These are phyloP conservation scores for Penicillium frequentans DNA, from an alignment of 2,329 filamentous ascomycete species.

Conservation along the genomic window DNA sequence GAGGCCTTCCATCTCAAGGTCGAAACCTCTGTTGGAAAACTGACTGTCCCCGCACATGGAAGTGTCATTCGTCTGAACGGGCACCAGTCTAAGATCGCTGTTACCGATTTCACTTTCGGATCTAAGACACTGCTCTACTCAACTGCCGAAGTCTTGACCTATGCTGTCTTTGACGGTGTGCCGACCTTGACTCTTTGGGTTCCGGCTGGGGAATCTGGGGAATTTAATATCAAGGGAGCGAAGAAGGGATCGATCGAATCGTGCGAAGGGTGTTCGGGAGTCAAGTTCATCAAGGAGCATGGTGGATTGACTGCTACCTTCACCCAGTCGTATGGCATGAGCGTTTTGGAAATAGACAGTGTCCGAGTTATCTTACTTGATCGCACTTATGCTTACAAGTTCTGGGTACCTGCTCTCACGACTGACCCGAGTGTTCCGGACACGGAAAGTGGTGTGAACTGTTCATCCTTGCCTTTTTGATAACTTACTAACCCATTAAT, in stretches of 20 bases:
- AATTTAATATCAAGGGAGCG: slow-evolving; percentile 51
- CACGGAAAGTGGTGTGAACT: slow-evolving; percentile 46
- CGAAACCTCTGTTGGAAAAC: slow-evolving; percentile 55
- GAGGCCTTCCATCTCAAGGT: slow-evolving; percentile 58
- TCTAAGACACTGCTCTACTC: slow-evolving; percentile 54
- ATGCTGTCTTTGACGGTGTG: slow-evolving; percentile 49
- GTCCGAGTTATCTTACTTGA: slow-evolving; percentile 56
- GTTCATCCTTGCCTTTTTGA: neutral
- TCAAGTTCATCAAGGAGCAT: slow-evolving; percentile 45
- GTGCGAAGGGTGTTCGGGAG: slow-evolving; percentile 42
- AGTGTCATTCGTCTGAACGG: slow-evolving; percentile 56
- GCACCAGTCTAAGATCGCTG: slow-evolving; percentile 62
- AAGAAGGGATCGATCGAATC: slow-evolving; percentile 39
- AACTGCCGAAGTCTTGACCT: slow-evolving; percentile 57
- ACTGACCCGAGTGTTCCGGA: slow-evolving; percentile 48
- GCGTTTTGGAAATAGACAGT: slow-evolving; percentile 49
- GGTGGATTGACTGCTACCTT: slow-evolving; percentile 49
- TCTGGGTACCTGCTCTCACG: slow-evolving; percentile 56
- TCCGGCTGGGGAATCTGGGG: slow-evolving; percentile 55
- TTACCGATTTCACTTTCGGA: slow-evolving; percentile 60
- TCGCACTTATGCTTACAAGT: slow-evolving; percentile 54
- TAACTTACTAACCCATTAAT: neutral
- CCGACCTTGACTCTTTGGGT: slow-evolving; percentile 55
- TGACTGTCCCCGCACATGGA: slow-evolving; percentile 56
- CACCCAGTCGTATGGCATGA: slow-evolving; percentile 51